Evolutionary conservation across 441 rosid genomes (phyloP).

Genomic region (Eutrema salsugineum): DNA sequence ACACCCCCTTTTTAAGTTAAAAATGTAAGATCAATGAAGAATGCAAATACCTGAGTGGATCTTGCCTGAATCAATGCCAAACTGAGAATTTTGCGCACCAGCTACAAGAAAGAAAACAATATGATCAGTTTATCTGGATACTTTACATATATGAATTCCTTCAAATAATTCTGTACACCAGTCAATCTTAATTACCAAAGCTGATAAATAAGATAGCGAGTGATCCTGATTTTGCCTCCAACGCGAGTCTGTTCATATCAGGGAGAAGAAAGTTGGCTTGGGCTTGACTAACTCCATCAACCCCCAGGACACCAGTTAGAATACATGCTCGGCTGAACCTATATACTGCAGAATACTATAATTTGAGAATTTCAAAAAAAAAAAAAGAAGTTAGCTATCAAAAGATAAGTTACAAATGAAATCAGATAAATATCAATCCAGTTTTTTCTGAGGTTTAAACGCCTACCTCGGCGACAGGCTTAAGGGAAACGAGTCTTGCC

Average conservation of each 20-base stretch:
- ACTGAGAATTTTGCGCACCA: slow-evolving; percentile 62
- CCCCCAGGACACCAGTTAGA: slow-evolving; percentile 67
- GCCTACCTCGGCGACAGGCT: slow-evolving; percentile 61
- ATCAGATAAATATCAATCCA: slow-evolving; percentile 1
- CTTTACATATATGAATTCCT: neutral
- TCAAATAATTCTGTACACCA: neutral
- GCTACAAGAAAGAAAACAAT: slow-evolving; percentile 42
- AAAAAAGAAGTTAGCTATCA: slow-evolving; percentile 31
- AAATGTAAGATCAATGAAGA: neutral
- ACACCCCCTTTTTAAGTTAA: neutral
- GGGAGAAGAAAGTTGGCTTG: slow-evolving; percentile 84
- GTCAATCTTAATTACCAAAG: slow-evolving; percentile 48
- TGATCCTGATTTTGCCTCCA: slow-evolving; percentile 79
- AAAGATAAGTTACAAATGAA: neutral
- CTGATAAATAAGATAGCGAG: slow-evolving; percentile 81
- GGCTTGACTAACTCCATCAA: slow-evolving; percentile 58
- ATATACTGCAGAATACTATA: slow-evolving; percentile 89
- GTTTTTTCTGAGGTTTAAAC: neutral
- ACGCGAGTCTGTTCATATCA: slow-evolving; percentile 71
- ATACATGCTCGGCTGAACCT: slow-evolving; percentile 78
- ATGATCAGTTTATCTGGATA: slow-evolving; percentile 13
- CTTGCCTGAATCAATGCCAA: slow-evolving; percentile 58
- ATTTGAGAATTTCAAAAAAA: slow-evolving; percentile 32
- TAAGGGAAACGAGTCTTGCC: slow-evolving; percentile 72
- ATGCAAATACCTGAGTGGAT: slow-evolving; percentile 47